These are phyloP conservation scores for Populus trichocarpa DNA, from an alignment of 441 rosid genomes.

Conservation along the genomic window DNA sequence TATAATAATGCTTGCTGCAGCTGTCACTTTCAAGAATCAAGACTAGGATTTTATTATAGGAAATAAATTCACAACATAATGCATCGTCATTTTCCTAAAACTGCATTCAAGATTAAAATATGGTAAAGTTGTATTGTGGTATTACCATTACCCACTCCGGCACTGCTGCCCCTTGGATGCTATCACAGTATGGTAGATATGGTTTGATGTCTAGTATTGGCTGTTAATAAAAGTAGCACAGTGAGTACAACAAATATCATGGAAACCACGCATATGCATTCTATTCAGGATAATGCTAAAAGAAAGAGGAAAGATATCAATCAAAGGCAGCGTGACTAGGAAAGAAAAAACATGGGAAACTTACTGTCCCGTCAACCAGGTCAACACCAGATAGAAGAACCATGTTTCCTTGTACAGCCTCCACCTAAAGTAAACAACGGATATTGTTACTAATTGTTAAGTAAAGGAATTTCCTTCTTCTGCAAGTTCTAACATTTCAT, in stretches of 20 bases:
- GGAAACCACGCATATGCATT: background rate
- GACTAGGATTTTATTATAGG: background rate
- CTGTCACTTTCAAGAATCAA: background rate
- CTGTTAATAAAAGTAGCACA: slow-evolving; percentile 37
- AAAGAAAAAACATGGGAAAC: slow-evolving; percentile 20
- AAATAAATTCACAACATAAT: background rate
- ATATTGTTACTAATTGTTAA: background rate
- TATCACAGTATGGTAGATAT: slow-evolving; percentile 82
- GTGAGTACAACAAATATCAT: background rate
- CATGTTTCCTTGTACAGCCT: slow-evolving; percentile 58
- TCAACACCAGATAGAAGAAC: slow-evolving; percentile 87
- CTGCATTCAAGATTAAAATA: background rate
- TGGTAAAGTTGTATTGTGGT: slow-evolving; percentile 8
- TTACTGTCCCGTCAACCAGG: slow-evolving; percentile 93
- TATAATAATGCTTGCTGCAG: background rate
- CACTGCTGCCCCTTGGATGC: slow-evolving; percentile 60
- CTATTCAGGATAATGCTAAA: background rate
- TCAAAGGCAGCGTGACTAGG: slow-evolving; percentile 20
- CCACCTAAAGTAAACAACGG: slow-evolving; percentile 48
- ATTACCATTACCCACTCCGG: slow-evolving; percentile 84
- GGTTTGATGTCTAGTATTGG: slow-evolving; percentile 89
- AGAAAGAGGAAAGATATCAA: background rate
- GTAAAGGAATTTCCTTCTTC: background rate
- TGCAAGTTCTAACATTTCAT: background rate
- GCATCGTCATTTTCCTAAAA: background rate